Base-by-base conservation (phyloP, 78 protist genomes). In the Monocercomonoides exilis region DNA sequence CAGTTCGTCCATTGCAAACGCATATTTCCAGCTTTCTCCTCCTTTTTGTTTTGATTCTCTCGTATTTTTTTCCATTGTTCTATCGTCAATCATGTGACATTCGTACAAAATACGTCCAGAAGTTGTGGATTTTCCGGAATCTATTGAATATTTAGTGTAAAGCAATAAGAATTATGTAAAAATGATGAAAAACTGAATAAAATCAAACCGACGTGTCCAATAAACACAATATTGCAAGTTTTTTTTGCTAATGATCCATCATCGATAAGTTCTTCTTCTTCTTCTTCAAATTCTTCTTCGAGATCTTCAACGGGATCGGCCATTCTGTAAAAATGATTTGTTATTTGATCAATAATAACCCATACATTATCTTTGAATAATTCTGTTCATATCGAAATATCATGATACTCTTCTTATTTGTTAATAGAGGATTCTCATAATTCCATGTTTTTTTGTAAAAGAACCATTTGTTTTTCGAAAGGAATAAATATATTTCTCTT, bases 51-150 rank as follows among this genome's bases (percentile, higher is more conserved):
- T 36, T n/a, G 87, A 87, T 43, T 89, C 91, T 11, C 2, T 21
- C 29, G 1, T n/a, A 4, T 35, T 34, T 36, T 63, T 46, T 21
- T 63, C 86, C 2, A 89, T 1, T 41, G 46, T 44, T 3, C 91
- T 84, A 35, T 85, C 64, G 29, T 89, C 91, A 42, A 89, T n/a
- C 5, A 36, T 6, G 2, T 64, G 80, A 3, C 41, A 3, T 2
- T 29, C 32, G 34, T 33, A 34, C 0, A 88, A 2, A 35, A 88
- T 81, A 2, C 46, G 86, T 0, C 87, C 90, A n/a, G 45, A 1
- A 0, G 84, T 1, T 41, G 90, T 88, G 5, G 86, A 81, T 42
- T 88, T 88, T 0, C 90, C 90, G 45, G 70, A 32, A 88, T 88
- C 90, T 54, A 79, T 33, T 33, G 21, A 32, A 6, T 33, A 79